phyloP scores from a whole-genome alignment of 2,329 filamentous ascomycete genomes.

The Colletotrichum tropicale region DNA sequence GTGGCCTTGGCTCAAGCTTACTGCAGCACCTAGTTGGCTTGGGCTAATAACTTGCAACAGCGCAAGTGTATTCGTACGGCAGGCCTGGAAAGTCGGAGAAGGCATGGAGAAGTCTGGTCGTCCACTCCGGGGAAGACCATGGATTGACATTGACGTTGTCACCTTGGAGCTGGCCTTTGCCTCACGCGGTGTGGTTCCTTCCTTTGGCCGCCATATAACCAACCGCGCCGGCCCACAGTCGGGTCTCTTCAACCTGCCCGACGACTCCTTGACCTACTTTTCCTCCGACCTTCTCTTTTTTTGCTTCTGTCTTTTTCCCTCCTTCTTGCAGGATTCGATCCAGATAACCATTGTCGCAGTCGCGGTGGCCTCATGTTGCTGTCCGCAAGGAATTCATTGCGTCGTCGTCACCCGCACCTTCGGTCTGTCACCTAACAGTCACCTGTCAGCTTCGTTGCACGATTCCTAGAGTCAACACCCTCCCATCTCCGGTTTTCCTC shows the following conservation, averaged over 20 bases:
- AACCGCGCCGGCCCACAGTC: not conserved
- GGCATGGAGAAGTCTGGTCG: not conserved
- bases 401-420: not conserved
- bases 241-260: not conserved
- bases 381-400: not conserved
- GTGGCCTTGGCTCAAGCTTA: not conserved
- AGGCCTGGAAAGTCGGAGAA: not conserved
- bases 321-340: not conserved
- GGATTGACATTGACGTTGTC: slow-evolving; percentile 6
- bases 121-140: not conserved
- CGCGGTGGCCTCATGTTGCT: slow-evolving; percentile 1
- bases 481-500: not conserved
- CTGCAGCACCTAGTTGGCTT: not conserved
- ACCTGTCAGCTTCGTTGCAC: not conserved
- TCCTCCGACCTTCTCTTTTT: not conserved
- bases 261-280: not conserved
- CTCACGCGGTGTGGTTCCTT: not conserved
- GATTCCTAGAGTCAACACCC: not conserved
- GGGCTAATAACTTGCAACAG: not conserved
- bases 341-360: not conserved
- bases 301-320: not conserved
- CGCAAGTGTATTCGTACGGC: not conserved
- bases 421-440: slow-evolving; percentile 3
- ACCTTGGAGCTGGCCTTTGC: not conserved
- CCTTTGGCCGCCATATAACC: slow-evolving; percentile 1